Evolutionary conservation across 2,329 filamentous ascomycete genomes (phyloP), one percentile per base, ranked within the genome.

Genomic region (Dothideomycetidae sp.): DNA sequence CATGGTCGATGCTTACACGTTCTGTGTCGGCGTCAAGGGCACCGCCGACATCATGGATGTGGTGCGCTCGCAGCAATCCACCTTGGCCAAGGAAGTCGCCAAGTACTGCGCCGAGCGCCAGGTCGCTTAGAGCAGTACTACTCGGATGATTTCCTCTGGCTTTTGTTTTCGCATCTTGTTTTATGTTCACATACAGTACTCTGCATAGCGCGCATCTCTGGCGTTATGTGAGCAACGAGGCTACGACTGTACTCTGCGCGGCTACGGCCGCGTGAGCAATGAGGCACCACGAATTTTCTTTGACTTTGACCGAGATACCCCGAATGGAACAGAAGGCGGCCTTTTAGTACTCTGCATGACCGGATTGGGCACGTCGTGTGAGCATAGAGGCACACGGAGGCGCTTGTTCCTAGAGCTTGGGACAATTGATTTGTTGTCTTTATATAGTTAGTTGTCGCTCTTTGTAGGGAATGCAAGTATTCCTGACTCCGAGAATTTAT

Each of bases 1-100:
- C 51, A 86, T 86, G 78, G 59, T 63, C 14, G 60, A 67, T 23
- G 64, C 36, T 16, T 38, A 38, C 18, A 19, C 10, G 11, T 28
- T 80, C 2, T 70, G 70, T 46, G 60, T 61, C 18, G 58, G 55
- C 39, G 60, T 68, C 33, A 61, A 55, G 33, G 64, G 59, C 29
- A 54, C 53, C 35, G 58, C 62, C 17, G 61, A 61, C 10, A 62
- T 74, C 33, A 61, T 64, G 42, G 70, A 44, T 14, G 42, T 40
- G 2, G 42, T 38, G 3, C 40, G 42, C 16, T 41, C 10, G 11
- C 35, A 40, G n/a, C 28, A 34, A 14, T 36, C 5, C 13, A 39
- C 39, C 21, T 37, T 44, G 31, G 39, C 32, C 30, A 44, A 44
- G 33, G 42, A 44, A 36, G 42, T 44, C 17, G 39, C 36, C 11